Evolutionary conservation across 805 yeast genomes (phyloP).

Genomic region (Candida montana): DNA sequence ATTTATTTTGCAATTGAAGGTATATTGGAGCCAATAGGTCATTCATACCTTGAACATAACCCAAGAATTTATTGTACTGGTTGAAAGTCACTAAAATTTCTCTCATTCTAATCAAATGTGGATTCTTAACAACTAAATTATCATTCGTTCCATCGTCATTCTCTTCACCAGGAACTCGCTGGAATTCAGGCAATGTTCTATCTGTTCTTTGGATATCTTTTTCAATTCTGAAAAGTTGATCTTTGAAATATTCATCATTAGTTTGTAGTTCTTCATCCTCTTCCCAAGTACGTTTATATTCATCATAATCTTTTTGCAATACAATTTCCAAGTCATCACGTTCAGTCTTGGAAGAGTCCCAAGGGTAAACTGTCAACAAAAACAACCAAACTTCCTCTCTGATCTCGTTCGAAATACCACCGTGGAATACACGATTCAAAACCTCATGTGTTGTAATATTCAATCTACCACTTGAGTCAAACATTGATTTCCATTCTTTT

Average conservation of each 20-base stretch:
- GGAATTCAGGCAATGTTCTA: slow-evolving; percentile 63
- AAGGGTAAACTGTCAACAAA: slow-evolving; percentile 75
- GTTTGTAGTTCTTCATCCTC: slow-evolving; percentile 45
- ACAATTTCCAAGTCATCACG: slow-evolving; percentile 53
- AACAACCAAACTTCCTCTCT: slow-evolving; percentile 84
- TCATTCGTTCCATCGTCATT: slow-evolving; percentile 38
- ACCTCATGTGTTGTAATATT: slow-evolving; percentile 70
- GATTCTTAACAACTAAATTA: slow-evolving; percentile 61
- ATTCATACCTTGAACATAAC: slow-evolving; percentile 98
- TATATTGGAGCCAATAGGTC: slow-evolving; percentile 87
- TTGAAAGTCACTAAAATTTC: slow-evolving; percentile 83
- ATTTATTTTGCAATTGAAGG: slow-evolving; percentile 59
- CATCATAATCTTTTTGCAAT: slow-evolving; percentile 53
- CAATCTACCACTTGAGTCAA: slow-evolving; percentile 74
- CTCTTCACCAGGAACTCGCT: slow-evolving; percentile 29
- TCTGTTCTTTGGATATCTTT: slow-evolving; percentile 93
- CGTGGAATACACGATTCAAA: slow-evolving; percentile 81
- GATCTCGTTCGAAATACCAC: slow-evolving; percentile 60
- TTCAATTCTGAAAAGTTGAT: slow-evolving; percentile 84
- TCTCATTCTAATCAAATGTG: slow-evolving; percentile 65
- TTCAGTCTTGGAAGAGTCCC: slow-evolving; percentile 76
- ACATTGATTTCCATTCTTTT: slow-evolving; percentile 80
- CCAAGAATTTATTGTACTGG: slow-evolving; percentile 74
- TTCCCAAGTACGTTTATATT: slow-evolving; percentile 68
- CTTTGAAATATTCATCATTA: slow-evolving; percentile 70